phyloP scores from a whole-genome alignment of 1,139 yeast genomes.

The Kurtzmaniella quercitrusa region DNA sequence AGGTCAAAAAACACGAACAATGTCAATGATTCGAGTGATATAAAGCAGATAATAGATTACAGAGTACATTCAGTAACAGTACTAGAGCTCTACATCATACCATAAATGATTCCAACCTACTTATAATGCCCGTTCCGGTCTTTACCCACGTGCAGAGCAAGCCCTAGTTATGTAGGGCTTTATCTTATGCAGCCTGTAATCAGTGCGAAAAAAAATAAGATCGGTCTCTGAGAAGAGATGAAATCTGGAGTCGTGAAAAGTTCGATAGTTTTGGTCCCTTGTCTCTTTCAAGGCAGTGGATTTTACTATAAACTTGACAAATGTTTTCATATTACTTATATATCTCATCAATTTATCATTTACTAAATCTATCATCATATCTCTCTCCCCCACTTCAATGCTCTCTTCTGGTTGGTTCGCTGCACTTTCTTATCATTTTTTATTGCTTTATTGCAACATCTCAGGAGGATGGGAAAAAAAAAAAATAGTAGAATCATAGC shows the following conservation, averaged over 20 bases:
- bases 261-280: too few relatives aligned
- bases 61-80: too few relatives aligned
- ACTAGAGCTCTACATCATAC: too few relatives aligned
- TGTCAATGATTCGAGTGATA: too few relatives aligned
- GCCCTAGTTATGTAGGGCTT: neutral
- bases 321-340: too few relatives aligned
- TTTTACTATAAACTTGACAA: too few relatives aligned
- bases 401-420: slow-evolving; percentile 3
- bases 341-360: neutral
- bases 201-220: neutral
- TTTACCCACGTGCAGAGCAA: neutral
- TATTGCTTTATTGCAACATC: neutral
- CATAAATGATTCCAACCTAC: too few relatives aligned
- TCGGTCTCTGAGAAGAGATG: neutral
- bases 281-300: too few relatives aligned
- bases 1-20: neutral
- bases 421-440: slow-evolving; percentile 1
- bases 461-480: neutral
- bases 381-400: neutral
- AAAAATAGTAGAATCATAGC: slow-evolving; percentile 9
- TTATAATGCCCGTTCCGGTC: too few relatives aligned
- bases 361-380: neutral
- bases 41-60: too few relatives aligned
- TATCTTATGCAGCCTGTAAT: neutral
- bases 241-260: neutral